These are phyloP conservation scores for Raffaelea arxii DNA, from an alignment of 2,329 filamentous ascomycete genomes.

Conservation along the genomic window DNA sequence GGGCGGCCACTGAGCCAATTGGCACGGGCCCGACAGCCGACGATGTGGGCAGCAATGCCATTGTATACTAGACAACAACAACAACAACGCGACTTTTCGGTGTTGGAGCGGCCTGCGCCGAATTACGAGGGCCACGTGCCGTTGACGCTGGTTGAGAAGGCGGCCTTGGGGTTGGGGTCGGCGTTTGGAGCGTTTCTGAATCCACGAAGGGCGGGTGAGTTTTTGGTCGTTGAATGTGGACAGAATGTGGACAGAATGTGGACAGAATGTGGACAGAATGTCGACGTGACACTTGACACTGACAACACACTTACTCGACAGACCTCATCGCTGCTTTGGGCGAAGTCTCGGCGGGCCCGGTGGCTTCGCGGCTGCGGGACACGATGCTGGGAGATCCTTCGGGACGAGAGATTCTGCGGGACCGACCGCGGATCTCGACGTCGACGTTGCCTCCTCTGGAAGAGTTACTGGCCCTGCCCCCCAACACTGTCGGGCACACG, in stretches of 20 bases:
- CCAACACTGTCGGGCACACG: constrained; percentile 65
- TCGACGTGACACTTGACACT: too few species aligned
- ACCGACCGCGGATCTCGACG: constrained; percentile 81
- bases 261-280: too few species aligned
- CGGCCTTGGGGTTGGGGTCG: constrained; percentile 57
- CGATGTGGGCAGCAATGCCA: not conserved
- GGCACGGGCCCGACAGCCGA: not conserved
- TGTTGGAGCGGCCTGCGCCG: constrained; percentile 72
- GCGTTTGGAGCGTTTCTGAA: constrained; percentile 57
- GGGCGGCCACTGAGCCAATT: not conserved
- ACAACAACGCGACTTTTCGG: constrained; percentile 62
- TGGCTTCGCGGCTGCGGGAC: constrained; percentile 82
- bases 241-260: too few species aligned
- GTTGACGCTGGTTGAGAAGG: constrained; percentile 67
- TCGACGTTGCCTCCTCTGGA: constrained; percentile 53
- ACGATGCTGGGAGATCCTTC: constrained; percentile 81
- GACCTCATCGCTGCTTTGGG: constrained; percentile 93
- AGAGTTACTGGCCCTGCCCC: constrained; percentile 60
- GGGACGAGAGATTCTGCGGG: constrained; percentile 82
- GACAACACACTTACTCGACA: too few species aligned
- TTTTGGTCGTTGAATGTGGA: not conserved
- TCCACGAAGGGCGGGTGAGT: constrained; percentile 65
- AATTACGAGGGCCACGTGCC: constrained; percentile 92
- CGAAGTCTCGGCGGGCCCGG: constrained; percentile 88
- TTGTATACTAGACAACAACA: too few species aligned